A percentile compares a stretch with the other conserved stretches of the same genome.
Evolutionary conservation across 179 eudicot genomes (phyloP).

Genomic region (Actinidia arguta): DNA sequence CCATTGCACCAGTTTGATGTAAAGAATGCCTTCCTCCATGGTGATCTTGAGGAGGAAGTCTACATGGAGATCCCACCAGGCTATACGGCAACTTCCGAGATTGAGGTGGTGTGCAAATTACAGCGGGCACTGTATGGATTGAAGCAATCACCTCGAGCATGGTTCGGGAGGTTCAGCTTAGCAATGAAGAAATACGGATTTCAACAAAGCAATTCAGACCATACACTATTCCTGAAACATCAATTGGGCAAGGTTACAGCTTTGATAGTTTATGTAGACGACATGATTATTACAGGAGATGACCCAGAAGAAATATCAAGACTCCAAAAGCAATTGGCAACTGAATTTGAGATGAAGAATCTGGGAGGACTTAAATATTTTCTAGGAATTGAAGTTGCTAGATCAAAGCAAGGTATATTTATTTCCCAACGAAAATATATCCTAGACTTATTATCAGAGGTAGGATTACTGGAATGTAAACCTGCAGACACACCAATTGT

Average conservation of each 20-base stretch:
- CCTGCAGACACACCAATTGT: no score
- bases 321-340: not conserved
- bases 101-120: not conserved
- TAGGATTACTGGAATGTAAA: no score
- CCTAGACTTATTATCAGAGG: no score
- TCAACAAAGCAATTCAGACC: not conserved
- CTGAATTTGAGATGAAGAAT: not conserved
- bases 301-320: not conserved
- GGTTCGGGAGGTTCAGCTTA: not conserved
- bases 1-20: not conserved
- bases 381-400: not conserved
- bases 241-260: not conserved
- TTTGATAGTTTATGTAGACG: not conserved
- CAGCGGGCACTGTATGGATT: not conserved
- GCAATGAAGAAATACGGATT: not conserved
- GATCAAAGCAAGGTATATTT: not conserved
- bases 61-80: not conserved
- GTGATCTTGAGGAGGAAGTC: not conserved
- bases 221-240: not conserved
- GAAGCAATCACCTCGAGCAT: not conserved
- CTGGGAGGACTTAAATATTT: not conserved
- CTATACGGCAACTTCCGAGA: not conserved
- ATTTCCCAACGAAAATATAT: no score
- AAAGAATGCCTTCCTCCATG: not conserved
- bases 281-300: not conserved